Base-by-base conservation (phyloP, 164 flowering plant genomes). In the Macadamia tetraphylla region DNA sequence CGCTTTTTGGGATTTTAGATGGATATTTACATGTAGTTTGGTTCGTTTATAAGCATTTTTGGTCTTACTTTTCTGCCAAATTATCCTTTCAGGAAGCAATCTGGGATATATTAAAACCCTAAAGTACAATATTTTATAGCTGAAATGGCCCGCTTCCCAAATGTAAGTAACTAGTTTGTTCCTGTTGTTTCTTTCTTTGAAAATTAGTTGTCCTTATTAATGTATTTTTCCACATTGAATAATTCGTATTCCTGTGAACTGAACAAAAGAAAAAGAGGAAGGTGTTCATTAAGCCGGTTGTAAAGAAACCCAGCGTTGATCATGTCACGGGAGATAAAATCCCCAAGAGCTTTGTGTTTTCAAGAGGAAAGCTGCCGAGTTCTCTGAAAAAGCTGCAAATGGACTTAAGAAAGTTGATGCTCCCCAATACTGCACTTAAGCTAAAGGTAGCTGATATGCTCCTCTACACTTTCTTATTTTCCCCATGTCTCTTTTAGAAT, bases 391-490 rank as follows among this genome's bases (percentile, higher is more conserved):
- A 88, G 31, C 82, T 94, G 72, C 79, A 90, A 66, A 76, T 79
- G 85, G 98, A 94, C 65, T 80, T 94, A 66, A 87, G 98, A 63
- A 90, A 88, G 74, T 58, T 92, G 76, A 94, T 92, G 98, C 90
- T 83, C 67, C 97, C 98, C 0, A 81, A 73, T 64, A 94, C 98
- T 3, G 97, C 98, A 61, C 88, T 90, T 57, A 92, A 86, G 29
- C 88, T 94, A 9, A 90, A 86, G 97, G 98, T 94, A 62, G 29
- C 15, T 44, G 40, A 2, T 29, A 31, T 2, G 9, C 3, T 64
- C 23, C 23, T 23, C 23, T 23, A 23, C 23, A 35, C 3, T 35
- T 35, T 2, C 40, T 35, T 35, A 35, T 35, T 35, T 35, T 35
- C 40, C 40, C 18, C 14, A 14, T 14, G 18, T 11, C 10, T n/a